Base-by-base conservation (phyloP, 2,329 filamentous ascomycete genomes). In the Keithomyces neogunnii region DNA sequence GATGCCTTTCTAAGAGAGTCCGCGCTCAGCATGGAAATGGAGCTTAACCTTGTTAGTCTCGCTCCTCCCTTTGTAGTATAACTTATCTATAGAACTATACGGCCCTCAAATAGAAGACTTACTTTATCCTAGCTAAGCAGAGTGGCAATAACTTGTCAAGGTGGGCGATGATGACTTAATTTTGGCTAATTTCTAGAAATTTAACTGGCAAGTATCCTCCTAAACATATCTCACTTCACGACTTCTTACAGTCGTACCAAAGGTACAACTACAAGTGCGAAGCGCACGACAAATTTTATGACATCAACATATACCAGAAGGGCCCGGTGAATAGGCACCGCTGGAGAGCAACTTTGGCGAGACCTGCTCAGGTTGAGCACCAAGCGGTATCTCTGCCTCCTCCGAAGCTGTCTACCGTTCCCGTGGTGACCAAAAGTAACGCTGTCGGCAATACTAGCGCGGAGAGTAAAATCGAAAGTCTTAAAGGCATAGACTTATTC, bases 271-370 rank as follows among this genome's bases (percentile, higher is more conserved):
- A 65, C 63, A 71, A 64, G 49, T 76, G 73, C 50, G 53, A 49
- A 1, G 30, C 2, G 1, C 71, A 76, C 55, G 66, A 75, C 53
- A 71, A 66, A 54, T 76, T 75, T 61, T 76, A 74, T 54, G 73
- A 76, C 54, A 29, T 72, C 32, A 76, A 76, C 56, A n/a, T 76
- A 1, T 76, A 76, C 53, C 63, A 75, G 60, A 74, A 73, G 54
- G 62, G 75, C 56, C 69, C 72, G 0, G 53, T 69, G 31, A 75
- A 74, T 55, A 58, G 45, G 40, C 72, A 75, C 53, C 71, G 73
- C 53, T 76, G 73, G 72, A 64, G 71, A 29, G 60, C 60, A 2
- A 69, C 73, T 50, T 51, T 74, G 47, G 71, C 71, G 13, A 62
- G 72, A 8, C 72, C 71, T 6, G 63, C 65, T 0, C 31, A 70